Base-by-base conservation (phyloP, 345 rosid genomes). In the Dimocarpus longan region DNA sequence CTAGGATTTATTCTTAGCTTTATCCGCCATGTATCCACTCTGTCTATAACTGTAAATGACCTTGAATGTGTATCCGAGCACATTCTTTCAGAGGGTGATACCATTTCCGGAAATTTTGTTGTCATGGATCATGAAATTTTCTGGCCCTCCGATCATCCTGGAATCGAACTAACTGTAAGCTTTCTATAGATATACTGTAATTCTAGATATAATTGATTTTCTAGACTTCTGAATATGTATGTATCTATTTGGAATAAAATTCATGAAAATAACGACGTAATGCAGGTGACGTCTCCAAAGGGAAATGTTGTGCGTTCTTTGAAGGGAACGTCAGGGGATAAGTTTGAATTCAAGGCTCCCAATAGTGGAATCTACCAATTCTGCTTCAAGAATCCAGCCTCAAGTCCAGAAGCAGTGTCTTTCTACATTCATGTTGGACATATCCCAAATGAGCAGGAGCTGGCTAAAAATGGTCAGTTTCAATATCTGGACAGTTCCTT, bases 361-460 rank as follows among this genome's bases (percentile, higher is more conserved):
- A 74, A 71, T 43, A 81, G 82, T 74, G 86, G 88, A 52, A 81
- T 79, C 73, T 86, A 83, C 73, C 76, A 79, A 62, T 86, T 86
- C 54, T 86, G 88, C 73, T 86, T 86, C 37, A 83, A 74, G 63
- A 86, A 86, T 79, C 88, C 88, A 3, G 15, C 68, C 50, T 70
- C 86, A 18, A 77, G 86, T 3, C 88, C 88, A 28, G 85, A 86
- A 80, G 73, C 77, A 43, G 86, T 83, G 11, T 81, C 88, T 19
- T 86, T 86, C 66, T 79, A 83, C 71, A 83, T 86, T 74, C 88
- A 83, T 59, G 84, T 81, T 19, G 85, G 86, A 12, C 88, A 81
- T 70, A 86, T 86, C 70, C 88, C 86, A 59, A 86, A 77, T 64
- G 86, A 83, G 75, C 82, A 76, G n/a, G 83, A 79, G 50, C 76